Conservation (phyloP, 345 rosid genomes). For the Eucalyptus grandis region DNA sequence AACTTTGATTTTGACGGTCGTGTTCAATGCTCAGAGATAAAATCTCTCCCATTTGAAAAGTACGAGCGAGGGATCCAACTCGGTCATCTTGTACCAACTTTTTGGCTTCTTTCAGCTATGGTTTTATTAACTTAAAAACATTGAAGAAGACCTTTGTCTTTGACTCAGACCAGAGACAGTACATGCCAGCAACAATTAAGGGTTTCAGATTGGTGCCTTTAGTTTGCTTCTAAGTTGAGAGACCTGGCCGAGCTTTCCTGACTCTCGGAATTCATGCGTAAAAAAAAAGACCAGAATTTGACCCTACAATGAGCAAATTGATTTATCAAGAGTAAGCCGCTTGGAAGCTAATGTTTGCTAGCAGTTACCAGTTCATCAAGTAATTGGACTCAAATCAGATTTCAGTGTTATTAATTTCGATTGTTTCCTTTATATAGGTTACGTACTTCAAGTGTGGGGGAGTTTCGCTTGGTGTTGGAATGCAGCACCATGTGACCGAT, state of each 20-base stretch:
- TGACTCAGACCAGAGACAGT: neutral
- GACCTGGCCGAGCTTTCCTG: neutral
- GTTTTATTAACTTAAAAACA: neutral
- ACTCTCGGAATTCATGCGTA: neutral
- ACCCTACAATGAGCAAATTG: neutral
- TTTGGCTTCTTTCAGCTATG: neutral
- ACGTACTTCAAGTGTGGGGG: too few relatives aligned
- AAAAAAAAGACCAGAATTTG: neutral
- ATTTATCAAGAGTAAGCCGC: neutral
- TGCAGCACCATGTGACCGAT: too few relatives aligned
- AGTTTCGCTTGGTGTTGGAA: too few relatives aligned
- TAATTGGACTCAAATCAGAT: too few relatives aligned
- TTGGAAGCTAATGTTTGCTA: too few relatives aligned
- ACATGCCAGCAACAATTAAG: neutral
- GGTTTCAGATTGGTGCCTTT: neutral
- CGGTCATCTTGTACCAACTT: neutral
- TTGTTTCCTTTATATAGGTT: too few relatives aligned
- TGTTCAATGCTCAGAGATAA: neutral
- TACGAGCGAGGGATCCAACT: neutral
- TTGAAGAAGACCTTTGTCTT: neutral
- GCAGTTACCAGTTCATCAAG: too few relatives aligned
- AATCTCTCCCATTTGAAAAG: neutral
- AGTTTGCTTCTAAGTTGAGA: neutral
- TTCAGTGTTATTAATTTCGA: too few relatives aligned
- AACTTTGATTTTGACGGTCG: neutral